These are phyloP conservation scores for Huntiella omanensis DNA, from an alignment of 2,329 filamentous ascomycete species.

Conservation along the genomic window DNA sequence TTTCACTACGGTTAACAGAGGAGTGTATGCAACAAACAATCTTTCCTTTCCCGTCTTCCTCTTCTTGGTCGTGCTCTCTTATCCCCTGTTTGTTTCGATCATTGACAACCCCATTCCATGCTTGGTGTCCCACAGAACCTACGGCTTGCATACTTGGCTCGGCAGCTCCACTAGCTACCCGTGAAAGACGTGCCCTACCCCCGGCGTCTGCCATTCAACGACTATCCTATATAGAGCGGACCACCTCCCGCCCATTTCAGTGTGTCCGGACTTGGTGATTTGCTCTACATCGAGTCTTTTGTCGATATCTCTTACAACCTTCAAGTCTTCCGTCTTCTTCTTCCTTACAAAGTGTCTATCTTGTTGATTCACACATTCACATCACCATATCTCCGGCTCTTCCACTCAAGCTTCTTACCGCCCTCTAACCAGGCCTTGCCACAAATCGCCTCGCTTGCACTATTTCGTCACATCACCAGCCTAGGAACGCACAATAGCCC, in stretches of 20 bases:
- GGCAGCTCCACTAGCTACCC: background rate
- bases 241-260: background rate
- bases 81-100: constrained; percentile 8
- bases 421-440: too few species aligned
- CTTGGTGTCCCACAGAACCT: constrained; percentile 1
- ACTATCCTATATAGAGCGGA: constrained; percentile 2
- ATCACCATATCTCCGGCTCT: too few species aligned
- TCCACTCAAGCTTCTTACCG: too few species aligned
- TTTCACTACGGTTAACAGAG: too few species aligned
- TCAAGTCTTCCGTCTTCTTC: too few species aligned
- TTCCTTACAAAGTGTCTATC: too few species aligned
- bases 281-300: constrained; percentile 1
- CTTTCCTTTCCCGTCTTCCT: background rate
- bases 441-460: too few species aligned
- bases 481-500: too few species aligned
- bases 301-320: too few species aligned
- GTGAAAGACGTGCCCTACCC: background rate
- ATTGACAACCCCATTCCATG: constrained; percentile 4
- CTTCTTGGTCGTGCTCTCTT: background rate
- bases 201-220: background rate
- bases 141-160: background rate
- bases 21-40: background rate
- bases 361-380: too few species aligned
- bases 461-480: too few species aligned
- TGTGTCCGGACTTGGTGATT: constrained; percentile 2